phyloP scores from a whole-genome alignment of 2,329 filamentous ascomycete species.

The Ophiostoma pallidulum region DNA sequence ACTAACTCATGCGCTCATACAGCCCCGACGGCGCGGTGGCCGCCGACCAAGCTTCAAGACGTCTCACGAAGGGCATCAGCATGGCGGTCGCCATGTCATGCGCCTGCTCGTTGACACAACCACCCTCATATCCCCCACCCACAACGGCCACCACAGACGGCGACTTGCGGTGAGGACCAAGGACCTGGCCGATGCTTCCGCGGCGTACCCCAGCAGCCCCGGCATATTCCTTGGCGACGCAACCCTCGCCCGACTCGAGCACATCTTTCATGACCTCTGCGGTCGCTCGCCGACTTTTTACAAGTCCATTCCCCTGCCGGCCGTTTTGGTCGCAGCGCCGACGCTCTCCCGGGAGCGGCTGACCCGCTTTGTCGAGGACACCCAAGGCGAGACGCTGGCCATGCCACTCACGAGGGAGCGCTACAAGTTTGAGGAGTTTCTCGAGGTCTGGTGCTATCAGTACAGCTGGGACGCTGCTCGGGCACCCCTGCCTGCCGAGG shows the following conservation, averaged over 20 bases:
- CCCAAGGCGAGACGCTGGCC: constrained; percentile 35
- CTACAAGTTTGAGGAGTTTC: constrained; percentile 41
- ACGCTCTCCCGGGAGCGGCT: constrained; percentile 32
- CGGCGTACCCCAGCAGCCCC: constrained; percentile 13
- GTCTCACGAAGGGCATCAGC: constrained; percentile 1
- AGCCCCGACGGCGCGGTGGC: constrained; percentile 7
- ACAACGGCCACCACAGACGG: constrained; percentile 20
- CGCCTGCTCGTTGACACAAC: constrained; percentile 19
- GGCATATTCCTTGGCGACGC: constrained; percentile 37
- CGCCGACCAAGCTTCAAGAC: not conserved
- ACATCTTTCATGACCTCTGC: constrained; percentile 38
- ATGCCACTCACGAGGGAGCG: constrained; percentile 29
- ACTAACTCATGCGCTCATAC: not conserved
- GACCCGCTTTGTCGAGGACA: constrained; percentile 37
- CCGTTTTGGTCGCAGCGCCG: not conserved
- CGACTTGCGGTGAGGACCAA: constrained; percentile 15
- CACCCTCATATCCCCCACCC: constrained; percentile 23
- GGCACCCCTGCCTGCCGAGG: constrained; percentile 24
- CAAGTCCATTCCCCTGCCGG: not conserved
- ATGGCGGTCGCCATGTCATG: constrained; percentile 9
- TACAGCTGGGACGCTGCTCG: constrained; percentile 36
- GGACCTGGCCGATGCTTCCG: constrained; percentile 14
- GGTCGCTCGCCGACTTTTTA: constrained; percentile 22
- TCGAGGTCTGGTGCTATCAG: constrained; percentile 36
- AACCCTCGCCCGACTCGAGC: constrained; percentile 39